Conservation (phyloP, 768 basidiomycete species). For the Suillus sp. region DNA sequence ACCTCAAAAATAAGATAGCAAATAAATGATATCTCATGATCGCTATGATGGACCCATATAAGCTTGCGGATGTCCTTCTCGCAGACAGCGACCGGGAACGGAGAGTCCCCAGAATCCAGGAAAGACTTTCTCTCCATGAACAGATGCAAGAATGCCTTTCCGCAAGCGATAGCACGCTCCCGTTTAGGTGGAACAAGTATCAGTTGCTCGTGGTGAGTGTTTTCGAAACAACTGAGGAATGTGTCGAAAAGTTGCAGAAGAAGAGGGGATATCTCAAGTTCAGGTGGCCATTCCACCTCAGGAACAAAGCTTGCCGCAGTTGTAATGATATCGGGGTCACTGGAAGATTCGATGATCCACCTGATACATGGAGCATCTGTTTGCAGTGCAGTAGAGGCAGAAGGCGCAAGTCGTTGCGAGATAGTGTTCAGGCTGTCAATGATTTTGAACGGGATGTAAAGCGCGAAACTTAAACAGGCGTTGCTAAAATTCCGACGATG, state of each 20-base stretch:
- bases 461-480: background rate
- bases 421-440: background rate
- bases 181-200: constrained; percentile 8
- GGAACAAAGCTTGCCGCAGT: constrained; percentile 18
- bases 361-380: constrained; percentile 10
- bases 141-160: constrained; percentile 14
- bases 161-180: constrained; percentile 14
- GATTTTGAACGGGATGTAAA: constrained; percentile 9
- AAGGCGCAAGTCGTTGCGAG: background rate
- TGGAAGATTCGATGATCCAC: constrained; percentile 15
- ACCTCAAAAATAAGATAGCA: constrained; percentile 12
- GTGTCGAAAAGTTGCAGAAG: constrained; percentile 13
- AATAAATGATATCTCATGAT: constrained; percentile 13
- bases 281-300: constrained; percentile 18
- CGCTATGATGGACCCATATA: constrained; percentile 13
- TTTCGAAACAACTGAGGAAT: constrained; percentile 14
- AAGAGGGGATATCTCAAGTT: constrained; percentile 16
- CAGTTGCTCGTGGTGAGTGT: constrained; percentile 7
- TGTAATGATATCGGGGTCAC: constrained; percentile 15
- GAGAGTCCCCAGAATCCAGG: background rate
- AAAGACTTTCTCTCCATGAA: constrained; percentile 13
- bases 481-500: constrained; percentile 4
- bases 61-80: constrained; percentile 9
- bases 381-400: background rate
- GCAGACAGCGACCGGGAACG: background rate